phyloP scores from a whole-genome alignment of 768 basidiomycete genomes.

The Hygrophoropsis aurantiaca region DNA sequence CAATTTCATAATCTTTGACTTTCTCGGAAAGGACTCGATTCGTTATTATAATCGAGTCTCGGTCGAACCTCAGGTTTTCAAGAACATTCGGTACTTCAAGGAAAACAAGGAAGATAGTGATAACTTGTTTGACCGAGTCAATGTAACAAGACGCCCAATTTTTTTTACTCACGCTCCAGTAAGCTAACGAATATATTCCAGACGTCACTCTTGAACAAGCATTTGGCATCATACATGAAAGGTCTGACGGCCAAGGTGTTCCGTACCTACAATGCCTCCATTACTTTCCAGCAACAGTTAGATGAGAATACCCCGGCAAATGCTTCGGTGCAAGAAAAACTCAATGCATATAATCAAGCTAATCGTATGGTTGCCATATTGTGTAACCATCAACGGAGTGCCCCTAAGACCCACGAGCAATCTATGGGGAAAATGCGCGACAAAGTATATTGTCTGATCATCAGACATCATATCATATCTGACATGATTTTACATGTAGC shows the following conservation, averaged over 20 bases:
- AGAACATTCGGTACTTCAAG: constrained; percentile 97
- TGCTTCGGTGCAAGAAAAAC: constrained; percentile 88
- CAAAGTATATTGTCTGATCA: constrained; percentile 55
- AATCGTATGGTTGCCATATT: constrained; percentile 96
- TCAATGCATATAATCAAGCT: constrained; percentile 95
- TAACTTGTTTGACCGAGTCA: constrained; percentile 92
- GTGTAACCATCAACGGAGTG: constrained; percentile 98
- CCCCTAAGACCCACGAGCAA: constrained; percentile 88
- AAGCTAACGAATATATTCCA: constrained; percentile 27
- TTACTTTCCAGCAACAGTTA: constrained; percentile 90
- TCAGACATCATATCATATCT: not conserved
- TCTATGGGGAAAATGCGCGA: constrained; percentile 94
- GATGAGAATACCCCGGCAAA: constrained; percentile 69
- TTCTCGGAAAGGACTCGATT: constrained; percentile 99
- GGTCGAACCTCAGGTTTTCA: constrained; percentile 92
- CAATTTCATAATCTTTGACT: constrained; percentile 90
- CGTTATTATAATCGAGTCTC: constrained; percentile 91
- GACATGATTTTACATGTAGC: constrained; percentile 43
- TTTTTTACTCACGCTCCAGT: constrained; percentile 3
- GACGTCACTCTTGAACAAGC: constrained; percentile 88
- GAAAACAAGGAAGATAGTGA: constrained; percentile 87
- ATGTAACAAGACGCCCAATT: constrained; percentile 45
- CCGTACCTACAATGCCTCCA: constrained; percentile 99
- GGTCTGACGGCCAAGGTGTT: constrained; percentile 99
- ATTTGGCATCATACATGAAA: constrained; percentile 91